Evolutionary conservation across 1,139 yeast species (phyloP), one percentile per base, ranked within the genome.

Genomic region (Debaryomycetaceae sp.): DNA sequence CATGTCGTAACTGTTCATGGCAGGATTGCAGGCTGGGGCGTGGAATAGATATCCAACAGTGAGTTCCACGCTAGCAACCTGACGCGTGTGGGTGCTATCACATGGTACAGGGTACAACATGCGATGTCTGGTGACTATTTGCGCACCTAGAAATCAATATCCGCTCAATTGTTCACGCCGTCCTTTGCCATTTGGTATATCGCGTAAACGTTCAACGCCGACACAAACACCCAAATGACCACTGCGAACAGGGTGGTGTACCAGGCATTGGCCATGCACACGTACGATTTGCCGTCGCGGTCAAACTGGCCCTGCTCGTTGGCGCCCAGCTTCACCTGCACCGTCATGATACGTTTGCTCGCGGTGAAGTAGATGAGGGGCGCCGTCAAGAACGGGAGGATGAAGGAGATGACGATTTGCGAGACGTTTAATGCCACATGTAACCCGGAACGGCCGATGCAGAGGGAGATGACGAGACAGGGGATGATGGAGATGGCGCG

Each of bases 351-450:
- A 32, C 68, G 56, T 39, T 69, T 69, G 28, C 58, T 65, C 32
- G 77, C 68, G 1, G 90, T 80, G 44, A 80, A 77, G 49, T 73
- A 78, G 32, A 80, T 65, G 45, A 80, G 59, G 7, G 90, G 92
- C 2, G 87, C 90, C 27, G 79, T 68, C 11, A 79, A 82, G 36
- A 79, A 69, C 4, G 92, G 90, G 30, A 80, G 57, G 27, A 79
- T 62, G 36, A 80, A 61, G 28, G 85, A 75, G 31, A 80, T 57
- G 4, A 79, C 71, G 23, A 80, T 90, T 48, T 80, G 92, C 1
- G 86, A 75, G 3, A 81, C 71, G 46, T 79, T 80, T 55, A 80
- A 63, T 15, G 81, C 77, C 15, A 68, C 68, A 4, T 80, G 67
- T 23, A 80, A 68, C 0, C 90, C 90, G 36, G 68, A 73, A 37